These are phyloP conservation scores for Bimuria novae-zelandiae DNA, from an alignment of 2,329 filamentous ascomycete species.

Conservation along the genomic window DNA sequence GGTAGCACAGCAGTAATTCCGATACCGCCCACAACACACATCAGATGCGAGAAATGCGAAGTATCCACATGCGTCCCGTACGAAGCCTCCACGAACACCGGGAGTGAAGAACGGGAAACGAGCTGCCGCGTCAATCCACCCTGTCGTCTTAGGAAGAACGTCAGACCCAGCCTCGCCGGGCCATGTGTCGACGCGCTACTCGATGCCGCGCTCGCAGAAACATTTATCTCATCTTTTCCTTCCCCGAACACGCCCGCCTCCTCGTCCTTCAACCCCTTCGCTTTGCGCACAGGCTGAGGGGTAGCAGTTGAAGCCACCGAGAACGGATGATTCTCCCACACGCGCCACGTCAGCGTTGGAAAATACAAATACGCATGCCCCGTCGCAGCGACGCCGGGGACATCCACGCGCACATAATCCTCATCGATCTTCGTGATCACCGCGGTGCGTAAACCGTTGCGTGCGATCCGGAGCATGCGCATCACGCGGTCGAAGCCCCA, in stretches of 20 bases:
- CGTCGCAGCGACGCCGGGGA: conserved; percentile 38
- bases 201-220: neutral
- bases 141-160: conserved; percentile 13
- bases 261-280: neutral
- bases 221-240: neutral
- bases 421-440: conserved; percentile 37
- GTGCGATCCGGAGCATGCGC: conserved; percentile 46
- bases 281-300: neutral
- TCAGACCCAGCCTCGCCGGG: conserved; percentile 4
- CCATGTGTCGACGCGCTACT: neutral
- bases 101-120: neutral
- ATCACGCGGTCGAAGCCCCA: conserved; percentile 55
- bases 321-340: conserved; percentile 62
- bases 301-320: conserved; percentile 30
- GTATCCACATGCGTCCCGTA: conserved; percentile 7
- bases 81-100: conserved; percentile 11
- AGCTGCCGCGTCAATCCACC: conserved; percentile 10
- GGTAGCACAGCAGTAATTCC: conserved; percentile 17
- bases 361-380: conserved; percentile 55
- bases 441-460: conserved; percentile 42
- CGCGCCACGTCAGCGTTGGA: conserved; percentile 46
- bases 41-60: conserved; percentile 3
- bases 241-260: neutral
- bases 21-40: conserved; percentile 11
- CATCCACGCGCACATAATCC: conserved; percentile 48